These are phyloP conservation scores for Pulveroboletus sp. DNA, from an alignment of 768 basidiomycete species.

Conservation along the genomic window DNA sequence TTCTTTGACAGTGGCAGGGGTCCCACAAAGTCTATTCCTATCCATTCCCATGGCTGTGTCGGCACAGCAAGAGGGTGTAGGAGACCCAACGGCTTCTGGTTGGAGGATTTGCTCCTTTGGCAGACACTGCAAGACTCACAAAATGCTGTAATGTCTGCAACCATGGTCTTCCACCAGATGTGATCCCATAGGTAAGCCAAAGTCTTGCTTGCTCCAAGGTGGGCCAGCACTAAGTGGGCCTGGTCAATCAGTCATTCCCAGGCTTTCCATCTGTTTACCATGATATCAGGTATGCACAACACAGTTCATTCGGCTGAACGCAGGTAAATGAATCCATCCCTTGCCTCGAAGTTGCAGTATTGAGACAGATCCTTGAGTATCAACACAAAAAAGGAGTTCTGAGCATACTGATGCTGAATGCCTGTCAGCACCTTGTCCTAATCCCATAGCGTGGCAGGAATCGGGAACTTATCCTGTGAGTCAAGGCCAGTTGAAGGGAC, in stretches of 20 bases:
- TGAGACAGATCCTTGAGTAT: neutral
- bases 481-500: too few species aligned
- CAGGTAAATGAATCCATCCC: constrained; percentile 19
- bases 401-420: neutral
- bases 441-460: too few species aligned
- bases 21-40: constrained; percentile 40
- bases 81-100: constrained; percentile 26
- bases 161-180: too few species aligned
- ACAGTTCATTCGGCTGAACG: neutral
- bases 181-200: too few species aligned
- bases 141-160: too few species aligned
- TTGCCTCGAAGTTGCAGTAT: constrained; percentile 19
- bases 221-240: too few species aligned
- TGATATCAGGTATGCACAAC: constrained; percentile 26
- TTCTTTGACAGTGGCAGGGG: constrained; percentile 27
- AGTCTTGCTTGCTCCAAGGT: too few species aligned
- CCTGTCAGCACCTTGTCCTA: too few species aligned
- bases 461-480: too few species aligned
- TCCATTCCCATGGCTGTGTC: constrained; percentile 32
- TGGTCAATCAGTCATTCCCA: too few species aligned
- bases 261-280: constrained; percentile 9
- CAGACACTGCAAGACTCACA: too few species aligned
- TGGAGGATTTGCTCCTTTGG: constrained; percentile 21
- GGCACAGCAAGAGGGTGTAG: constrained; percentile 28
- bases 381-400: neutral